Conservation (phyloP, 169 alveolate genomes). For the Cryptosporidium sp. region DNA sequence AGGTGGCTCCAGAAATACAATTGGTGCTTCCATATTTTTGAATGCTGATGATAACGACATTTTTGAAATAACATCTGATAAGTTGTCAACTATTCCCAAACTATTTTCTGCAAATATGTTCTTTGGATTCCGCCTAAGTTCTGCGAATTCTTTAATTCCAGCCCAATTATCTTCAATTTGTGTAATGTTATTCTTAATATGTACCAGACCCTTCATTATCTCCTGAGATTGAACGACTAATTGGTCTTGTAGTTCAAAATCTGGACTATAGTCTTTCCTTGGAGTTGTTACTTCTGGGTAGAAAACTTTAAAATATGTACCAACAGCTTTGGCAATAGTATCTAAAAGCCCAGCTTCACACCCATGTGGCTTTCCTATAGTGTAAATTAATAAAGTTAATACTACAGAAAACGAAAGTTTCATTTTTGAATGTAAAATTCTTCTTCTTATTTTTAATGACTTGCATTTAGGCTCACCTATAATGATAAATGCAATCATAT, state of each 20-base stretch:
- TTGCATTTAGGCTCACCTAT: background rate
- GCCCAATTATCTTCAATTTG: conserved; percentile 54
- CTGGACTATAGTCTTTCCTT: conserved; percentile 60
- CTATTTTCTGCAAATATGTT: conserved; percentile 67
- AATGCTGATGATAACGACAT: conserved; percentile 73
- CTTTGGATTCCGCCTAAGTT: conserved; percentile 46
- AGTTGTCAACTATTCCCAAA: conserved; percentile 47
- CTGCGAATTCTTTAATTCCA: conserved; percentile 48
- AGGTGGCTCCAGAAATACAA: conserved; percentile 67
- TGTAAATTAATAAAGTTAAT: conserved; percentile 22
- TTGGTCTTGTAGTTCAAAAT: conserved; percentile 57
- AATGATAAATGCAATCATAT: background rate
- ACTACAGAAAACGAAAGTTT: conserved; percentile 25
- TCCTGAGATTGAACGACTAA: conserved; percentile 51
- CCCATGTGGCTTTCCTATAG: conserved; percentile 31
- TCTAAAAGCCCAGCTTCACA: conserved; percentile 69
- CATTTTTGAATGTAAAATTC: conserved; percentile 32
- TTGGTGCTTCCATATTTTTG: conserved; percentile 70
- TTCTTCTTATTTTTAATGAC: background rate
- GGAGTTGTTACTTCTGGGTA: conserved; percentile 68
- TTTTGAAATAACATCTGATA: conserved; percentile 61
- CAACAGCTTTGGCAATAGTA: conserved; percentile 34
- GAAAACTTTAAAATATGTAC: conserved; percentile 58
- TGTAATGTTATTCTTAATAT: conserved; percentile 48
- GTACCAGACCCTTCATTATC: conserved; percentile 28